These are phyloP conservation scores for Fraxinus dipetala DNA, from an alignment of 305 asterid genomes.

Conservation along the genomic window DNA sequence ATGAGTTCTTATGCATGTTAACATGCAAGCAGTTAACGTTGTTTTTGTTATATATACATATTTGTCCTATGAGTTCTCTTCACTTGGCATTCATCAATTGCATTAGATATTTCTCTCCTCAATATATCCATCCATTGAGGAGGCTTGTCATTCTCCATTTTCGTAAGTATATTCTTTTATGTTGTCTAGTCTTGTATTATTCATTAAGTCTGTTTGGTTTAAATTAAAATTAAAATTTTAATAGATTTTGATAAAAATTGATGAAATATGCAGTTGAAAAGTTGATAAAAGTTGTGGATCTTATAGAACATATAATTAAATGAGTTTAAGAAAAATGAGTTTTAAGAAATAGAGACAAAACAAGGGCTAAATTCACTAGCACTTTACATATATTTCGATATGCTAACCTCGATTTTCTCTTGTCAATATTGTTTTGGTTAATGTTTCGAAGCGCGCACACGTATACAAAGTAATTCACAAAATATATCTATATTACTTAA, in stretches of 20 bases:
- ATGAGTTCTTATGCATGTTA: constrained; percentile 38
- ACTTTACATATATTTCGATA: not conserved
- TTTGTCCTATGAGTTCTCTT: constrained; percentile 5
- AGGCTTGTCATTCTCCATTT: not conserved
- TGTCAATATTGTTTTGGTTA: not conserved
- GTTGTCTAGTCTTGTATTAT: not conserved
- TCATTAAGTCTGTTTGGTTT: not conserved
- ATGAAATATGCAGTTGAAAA: too few species aligned
- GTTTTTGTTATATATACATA: constrained; percentile 34
- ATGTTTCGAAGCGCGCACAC: not conserved
- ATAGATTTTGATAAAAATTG: too few species aligned
- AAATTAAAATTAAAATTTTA: too few species aligned
- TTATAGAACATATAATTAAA: too few species aligned
- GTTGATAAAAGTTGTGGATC: not conserved
- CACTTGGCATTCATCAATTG: constrained; percentile 10
- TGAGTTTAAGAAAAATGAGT: too few species aligned
- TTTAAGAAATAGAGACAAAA: not conserved
- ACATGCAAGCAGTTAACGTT: constrained; percentile 28
- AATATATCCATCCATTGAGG: constrained; percentile 5
- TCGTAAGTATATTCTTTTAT: not conserved
- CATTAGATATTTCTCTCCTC: not conserved
- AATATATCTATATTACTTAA: not conserved
- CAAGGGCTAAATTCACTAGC: not conserved
- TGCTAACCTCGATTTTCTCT: not conserved
- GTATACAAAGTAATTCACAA: not conserved